Base-by-base conservation (phyloP, 352 stramenopile genomes). In the Phytopythium cucurbitacearum region DNA sequence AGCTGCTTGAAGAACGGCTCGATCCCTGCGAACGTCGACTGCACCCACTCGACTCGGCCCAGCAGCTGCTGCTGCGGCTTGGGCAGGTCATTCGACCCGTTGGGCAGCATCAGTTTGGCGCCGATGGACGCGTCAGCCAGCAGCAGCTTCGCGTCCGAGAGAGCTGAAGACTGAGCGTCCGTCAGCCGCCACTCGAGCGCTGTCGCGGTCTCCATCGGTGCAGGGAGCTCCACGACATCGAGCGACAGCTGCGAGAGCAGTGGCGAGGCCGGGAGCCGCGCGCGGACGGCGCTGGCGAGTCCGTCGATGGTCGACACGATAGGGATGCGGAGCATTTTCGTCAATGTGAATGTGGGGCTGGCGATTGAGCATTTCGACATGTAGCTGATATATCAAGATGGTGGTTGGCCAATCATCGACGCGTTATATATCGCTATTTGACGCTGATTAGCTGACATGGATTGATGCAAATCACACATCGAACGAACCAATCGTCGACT, bases 11-110 rank as follows among this genome's bases (percentile, higher is more conserved):
- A 67, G 56, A 73, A 75, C 3, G 62, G 56, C 28, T 84, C 73
- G 2, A 84, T 57, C 12, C 73, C 73, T 0, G 71, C 73, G 49
- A 69, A 84, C 0, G 71, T 84, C 50, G 67, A 73, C 40, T 84
- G 73, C 1, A 81, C 45, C 73, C 73, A 84, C 56, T 77, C 48
- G 12, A 84, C 59, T 3, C 62, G 53, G 4, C 10, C 40, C 46
- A 77, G 28, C 13, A 76, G 45, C 10, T 65, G 55, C 37, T 48
- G 40, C 13, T 51, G 16, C 5, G 51, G 44, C 21, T 47, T 42
- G 4, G 40, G 34, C 9, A 55, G 3, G 34, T 53, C 53, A 34
- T 64, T 44, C 3, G 16, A 33, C 11, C 43, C 53, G 44, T 47
- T 45, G 13, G 61, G 45, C 13, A 77, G 47, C 6, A 84, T 46